phyloP scores from a whole-genome alignment of 192 early-diverging fungal species.

The Pilobolus umbonatus region DNA sequence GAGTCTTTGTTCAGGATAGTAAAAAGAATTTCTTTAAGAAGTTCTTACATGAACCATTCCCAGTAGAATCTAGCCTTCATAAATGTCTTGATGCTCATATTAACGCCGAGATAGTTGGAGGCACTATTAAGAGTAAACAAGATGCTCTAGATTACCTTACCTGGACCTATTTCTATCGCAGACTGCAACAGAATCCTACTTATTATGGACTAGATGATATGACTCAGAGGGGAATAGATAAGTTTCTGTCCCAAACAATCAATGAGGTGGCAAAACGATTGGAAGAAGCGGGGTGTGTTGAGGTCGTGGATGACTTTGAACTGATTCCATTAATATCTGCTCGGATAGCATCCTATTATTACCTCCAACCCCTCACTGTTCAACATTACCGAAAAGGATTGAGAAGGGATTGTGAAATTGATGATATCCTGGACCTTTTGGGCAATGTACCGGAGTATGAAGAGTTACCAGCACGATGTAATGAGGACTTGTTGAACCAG shows the following conservation, averaged over 20 bases:
- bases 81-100: conserved; percentile 79
- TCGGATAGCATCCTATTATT: conserved; percentile 87
- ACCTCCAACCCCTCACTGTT: conserved; percentile 81
- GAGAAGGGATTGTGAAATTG: conserved; percentile 38
- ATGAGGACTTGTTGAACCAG: conserved; percentile 88
- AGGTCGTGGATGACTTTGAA: conserved; percentile 58
- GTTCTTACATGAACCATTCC: conserved; percentile 94
- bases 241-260: conserved; percentile 77
- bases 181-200: conserved; percentile 89
- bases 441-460: conserved; percentile 83
- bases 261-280: conserved; percentile 68
- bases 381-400: conserved; percentile 60
- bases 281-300: conserved; percentile 66
- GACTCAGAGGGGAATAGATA: conserved; percentile 60
- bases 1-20: conserved; percentile 89
- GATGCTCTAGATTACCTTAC: conserved; percentile 94
- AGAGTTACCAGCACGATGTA: conserved; percentile 91
- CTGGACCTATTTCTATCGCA: conserved; percentile 94
- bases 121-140: conserved; percentile 84
- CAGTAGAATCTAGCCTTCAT: conserved; percentile 82
- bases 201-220: conserved; percentile 89
- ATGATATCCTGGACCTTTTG: conserved; percentile 70
- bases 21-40: conserved; percentile 99
- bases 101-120: conserved; percentile 90
- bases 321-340: conserved; percentile 74